Evolutionary conservation across 768 basidiomycete genomes (phyloP).

Genomic region (Rhodosporidiobolus sp.): DNA sequence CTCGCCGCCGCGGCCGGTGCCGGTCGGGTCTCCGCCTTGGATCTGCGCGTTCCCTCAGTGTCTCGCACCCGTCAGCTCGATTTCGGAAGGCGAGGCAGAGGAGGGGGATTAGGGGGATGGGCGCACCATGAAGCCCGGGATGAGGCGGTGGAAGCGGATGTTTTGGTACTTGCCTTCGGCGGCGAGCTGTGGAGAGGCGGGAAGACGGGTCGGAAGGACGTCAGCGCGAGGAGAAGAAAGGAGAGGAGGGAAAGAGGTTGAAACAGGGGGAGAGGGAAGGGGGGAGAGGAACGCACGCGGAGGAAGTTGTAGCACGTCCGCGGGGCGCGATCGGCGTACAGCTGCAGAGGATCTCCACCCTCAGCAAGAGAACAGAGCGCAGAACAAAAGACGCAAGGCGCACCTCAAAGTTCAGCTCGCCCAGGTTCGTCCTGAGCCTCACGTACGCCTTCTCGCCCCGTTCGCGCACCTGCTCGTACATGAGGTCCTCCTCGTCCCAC

Average conservation of each 20-base stretch:
- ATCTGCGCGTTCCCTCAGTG: no score
- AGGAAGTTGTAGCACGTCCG: slow-evolving; percentile 99
- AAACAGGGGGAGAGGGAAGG: neutral
- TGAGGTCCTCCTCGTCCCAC: slow-evolving; percentile 99
- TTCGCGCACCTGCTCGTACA: slow-evolving; percentile 90
- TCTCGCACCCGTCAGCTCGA: no score
- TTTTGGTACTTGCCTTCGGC: slow-evolving; percentile 84
- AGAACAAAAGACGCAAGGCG: neutral
- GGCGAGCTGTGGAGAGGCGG: slow-evolving; percentile 63
- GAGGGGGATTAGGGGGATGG: slow-evolving; percentile 18
- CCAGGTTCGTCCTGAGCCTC: slow-evolving; percentile 77
- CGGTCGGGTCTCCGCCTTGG: slow-evolving; percentile 97
- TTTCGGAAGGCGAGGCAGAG: slow-evolving; percentile 8
- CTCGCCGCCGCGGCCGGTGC: slow-evolving; percentile 88
- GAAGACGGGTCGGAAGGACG: no score
- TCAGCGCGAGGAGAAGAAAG: no score
- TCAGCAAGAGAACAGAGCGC: neutral
- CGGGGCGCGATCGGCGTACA: slow-evolving; percentile 91
- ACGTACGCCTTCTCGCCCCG: slow-evolving; percentile 94
- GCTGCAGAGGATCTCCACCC: slow-evolving; percentile 63
- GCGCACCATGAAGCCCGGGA: slow-evolving; percentile 88
- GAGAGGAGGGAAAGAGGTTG: neutral
- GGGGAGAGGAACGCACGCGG: slow-evolving; percentile 49
- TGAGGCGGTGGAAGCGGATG: slow-evolving; percentile 83
- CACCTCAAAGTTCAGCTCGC: slow-evolving; percentile 38